These are phyloP conservation scores for Paramecium sonneborni DNA, from an alignment of 73 alveolate species.

Conservation along the genomic window DNA sequence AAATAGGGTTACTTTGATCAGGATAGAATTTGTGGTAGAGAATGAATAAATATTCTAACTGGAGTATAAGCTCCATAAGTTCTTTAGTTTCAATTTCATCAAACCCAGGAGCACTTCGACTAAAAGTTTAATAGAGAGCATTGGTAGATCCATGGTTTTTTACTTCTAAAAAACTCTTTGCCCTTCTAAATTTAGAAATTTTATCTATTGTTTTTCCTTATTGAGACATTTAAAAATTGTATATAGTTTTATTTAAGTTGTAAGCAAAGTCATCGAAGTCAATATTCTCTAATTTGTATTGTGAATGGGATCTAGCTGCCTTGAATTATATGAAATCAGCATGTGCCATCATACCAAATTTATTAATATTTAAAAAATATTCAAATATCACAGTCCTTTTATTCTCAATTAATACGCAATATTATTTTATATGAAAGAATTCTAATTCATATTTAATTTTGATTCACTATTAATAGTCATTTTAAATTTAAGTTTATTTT, in stretches of 20 bases:
- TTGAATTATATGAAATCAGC: not conserved
- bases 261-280: constrained; percentile 22
- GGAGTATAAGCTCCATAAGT: constrained; percentile 21
- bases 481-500: not conserved
- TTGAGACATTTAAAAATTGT: not conserved
- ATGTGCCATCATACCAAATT: constrained; percentile 1
- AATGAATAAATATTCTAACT: constrained; percentile 19
- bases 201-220: not conserved
- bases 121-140: not conserved
- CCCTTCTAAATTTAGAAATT: constrained; percentile 4
- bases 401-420: constrained; percentile 3
- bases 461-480: not conserved
- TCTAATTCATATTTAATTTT: not conserved
- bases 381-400: not conserved
- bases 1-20: constrained; percentile 10
- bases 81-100: constrained; percentile 21
- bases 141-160: not conserved
- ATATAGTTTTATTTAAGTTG: not conserved
- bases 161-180: not conserved
- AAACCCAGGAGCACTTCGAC: not conserved
- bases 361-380: not conserved
- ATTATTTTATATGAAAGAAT: not conserved
- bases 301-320: not conserved
- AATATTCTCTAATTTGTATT: not conserved
- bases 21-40: constrained; percentile 37